Base-by-base conservation (phyloP, 2,329 filamentous ascomycete species). In the Xylaria sp. region DNA sequence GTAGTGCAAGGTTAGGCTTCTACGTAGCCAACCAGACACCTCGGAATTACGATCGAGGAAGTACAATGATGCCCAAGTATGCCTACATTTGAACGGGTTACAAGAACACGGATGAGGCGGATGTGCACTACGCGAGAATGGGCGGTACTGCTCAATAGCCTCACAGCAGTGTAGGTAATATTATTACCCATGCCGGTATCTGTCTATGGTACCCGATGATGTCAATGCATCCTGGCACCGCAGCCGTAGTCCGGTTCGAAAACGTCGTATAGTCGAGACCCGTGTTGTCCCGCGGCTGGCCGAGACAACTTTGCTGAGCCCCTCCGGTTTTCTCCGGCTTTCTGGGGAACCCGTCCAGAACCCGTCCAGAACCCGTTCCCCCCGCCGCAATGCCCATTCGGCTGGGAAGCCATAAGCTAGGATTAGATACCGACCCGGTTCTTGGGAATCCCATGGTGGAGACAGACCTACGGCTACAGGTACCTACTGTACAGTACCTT, bases 281-380 rank as follows among this genome's bases (percentile, higher is more conserved):
- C 51, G 40, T 40, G 10, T 43, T 58, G 33, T 55, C 44, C 66
- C 64, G 64, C 44, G 52, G 38, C 60, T 63, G 46, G 60, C 60
- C 51, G 53, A 47, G 43, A 40, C 35, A 31, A 40, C 33, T 47
- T 38, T 54, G 21, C 46, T 51, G 35, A 31, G 35, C 40, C 41
- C 21, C 57, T 57, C 65, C 66, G 66, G 62, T n/a, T 60, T 65
- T 60, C 17, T 53, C 66, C 66, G 66, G 49, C 41, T 62, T 62
- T 62, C 63, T 60, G 63, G 65, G 65, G 65, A 66, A 67, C 4
- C 21, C 6, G 11, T 31, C 15, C 43, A n/a, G n/a, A n/a, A n/a
- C 21, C 41, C 19, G 25, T 10, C 38, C 31, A 48, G 10, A 25
- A 17, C 19, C n/a, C n/a, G n/a, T n/a, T n/a, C n/a, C n/a, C n/a